Conservation (phyloP, 23 red algal species). For the Gracilaria domingensis region DNA sequence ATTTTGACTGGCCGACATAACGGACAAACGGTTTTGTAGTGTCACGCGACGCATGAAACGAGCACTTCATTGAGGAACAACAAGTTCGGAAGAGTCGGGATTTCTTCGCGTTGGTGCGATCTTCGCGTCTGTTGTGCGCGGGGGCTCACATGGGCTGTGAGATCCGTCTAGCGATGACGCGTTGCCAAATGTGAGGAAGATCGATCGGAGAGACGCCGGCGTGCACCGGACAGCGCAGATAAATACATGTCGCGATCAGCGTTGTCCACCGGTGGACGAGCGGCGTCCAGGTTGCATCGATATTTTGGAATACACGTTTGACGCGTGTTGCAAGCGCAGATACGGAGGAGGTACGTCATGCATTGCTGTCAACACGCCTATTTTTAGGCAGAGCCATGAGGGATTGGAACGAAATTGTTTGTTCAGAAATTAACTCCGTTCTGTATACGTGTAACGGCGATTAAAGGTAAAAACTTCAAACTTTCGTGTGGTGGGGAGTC, state of each 20-base stretch:
- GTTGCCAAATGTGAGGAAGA: slow-evolving; percentile 15
- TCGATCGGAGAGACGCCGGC: background rate
- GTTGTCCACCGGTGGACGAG: background rate
- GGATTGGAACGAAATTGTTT: too few relatives aligned
- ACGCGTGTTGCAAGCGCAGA: background rate
- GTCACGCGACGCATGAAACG: slow-evolving; percentile 52
- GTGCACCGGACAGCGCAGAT: too few relatives aligned
- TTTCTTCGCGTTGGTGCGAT: slow-evolving; percentile 28
- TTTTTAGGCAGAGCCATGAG: too few relatives aligned
- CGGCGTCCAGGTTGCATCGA: background rate
- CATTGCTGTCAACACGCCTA: background rate
- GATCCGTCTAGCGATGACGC: slow-evolving; percentile 37
- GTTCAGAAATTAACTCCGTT: too few relatives aligned
- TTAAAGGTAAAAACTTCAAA: too few relatives aligned
- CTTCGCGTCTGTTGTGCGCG: slow-evolving; percentile 24
- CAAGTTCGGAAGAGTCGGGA: slow-evolving; percentile 28
- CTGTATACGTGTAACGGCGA: too few relatives aligned
- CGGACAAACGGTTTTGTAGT: background rate
- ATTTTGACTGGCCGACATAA: background rate
- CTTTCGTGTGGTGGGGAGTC: too few relatives aligned
- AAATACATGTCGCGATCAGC: background rate
- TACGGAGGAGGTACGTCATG: background rate
- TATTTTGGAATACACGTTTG: background rate
- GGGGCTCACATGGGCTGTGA: slow-evolving; percentile 5
- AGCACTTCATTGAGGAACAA: slow-evolving; percentile 30